Percentiles rank a stretch among this genome's conserved stretches.
These are phyloP conservation scores for Teratosphaeria pseudoeucalypti DNA, from an alignment of 2,329 filamentous ascomycete species.

Conservation along the genomic window DNA sequence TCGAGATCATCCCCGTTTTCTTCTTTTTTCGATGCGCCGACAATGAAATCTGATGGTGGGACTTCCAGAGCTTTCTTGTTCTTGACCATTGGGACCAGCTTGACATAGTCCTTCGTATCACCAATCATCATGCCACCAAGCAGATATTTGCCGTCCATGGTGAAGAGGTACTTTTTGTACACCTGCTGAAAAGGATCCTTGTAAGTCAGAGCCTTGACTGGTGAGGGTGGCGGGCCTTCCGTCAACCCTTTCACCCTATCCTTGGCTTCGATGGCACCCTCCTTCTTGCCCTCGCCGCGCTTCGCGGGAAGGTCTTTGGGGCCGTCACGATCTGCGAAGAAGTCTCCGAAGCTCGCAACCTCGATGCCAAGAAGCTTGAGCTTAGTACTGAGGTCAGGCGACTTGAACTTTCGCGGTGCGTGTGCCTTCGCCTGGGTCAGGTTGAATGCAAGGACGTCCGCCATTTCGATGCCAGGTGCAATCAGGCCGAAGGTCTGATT, in stretches of 20 bases:
- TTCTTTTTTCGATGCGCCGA: conserved; percentile 65
- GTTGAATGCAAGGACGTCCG: conserved; percentile 83
- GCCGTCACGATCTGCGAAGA: conserved; percentile 80
- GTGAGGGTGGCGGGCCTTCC: conserved; percentile 45
- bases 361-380: conserved; percentile 82
- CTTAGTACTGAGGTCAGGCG: conserved; percentile 83
- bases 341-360: conserved; percentile 87
- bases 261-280: conserved; percentile 27
- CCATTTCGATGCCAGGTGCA: conserved; percentile 84
- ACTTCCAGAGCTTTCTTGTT: conserved; percentile 68
- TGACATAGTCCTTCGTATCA: conserved; percentile 82
- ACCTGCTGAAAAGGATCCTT: conserved; percentile 79
- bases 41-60: conserved; percentile 70
- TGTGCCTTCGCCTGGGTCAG: conserved; percentile 72
- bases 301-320: conserved; percentile 62
- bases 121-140: conserved; percentile 98
- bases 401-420: conserved; percentile 59
- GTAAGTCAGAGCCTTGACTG: conserved; percentile 77
- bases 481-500: conserved; percentile 82
- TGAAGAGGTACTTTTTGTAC: conserved; percentile 92
- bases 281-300: conserved; percentile 36
- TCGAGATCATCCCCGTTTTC: conserved; percentile 70
- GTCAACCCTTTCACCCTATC: conserved; percentile 43
- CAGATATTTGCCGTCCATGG: conserved; percentile 76
- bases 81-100: conserved; percentile 78